These are phyloP conservation scores for Candida adriatica DNA, from an alignment of 805 yeast species.

Conservation along the genomic window DNA sequence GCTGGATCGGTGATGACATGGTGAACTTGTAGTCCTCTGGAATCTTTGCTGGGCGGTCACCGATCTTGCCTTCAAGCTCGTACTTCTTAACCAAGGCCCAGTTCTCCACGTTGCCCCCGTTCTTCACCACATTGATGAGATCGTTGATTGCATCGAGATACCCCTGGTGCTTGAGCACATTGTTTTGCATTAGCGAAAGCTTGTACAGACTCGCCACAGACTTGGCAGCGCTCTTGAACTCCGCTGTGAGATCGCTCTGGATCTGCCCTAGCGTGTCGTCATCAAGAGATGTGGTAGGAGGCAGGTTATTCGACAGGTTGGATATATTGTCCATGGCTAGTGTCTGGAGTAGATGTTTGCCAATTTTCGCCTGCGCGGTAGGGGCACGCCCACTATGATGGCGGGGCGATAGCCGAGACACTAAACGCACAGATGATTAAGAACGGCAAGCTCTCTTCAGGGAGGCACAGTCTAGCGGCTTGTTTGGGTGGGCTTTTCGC, in stretches of 20 bases:
- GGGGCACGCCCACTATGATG: too few relatives aligned
- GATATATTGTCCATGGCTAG: conserved; percentile 59
- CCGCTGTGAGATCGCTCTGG: conserved; percentile 47
- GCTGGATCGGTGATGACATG: conserved; percentile 7
- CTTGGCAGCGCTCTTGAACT: conserved; percentile 66
- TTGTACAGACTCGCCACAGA: conserved; percentile 63
- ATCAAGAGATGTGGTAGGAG: conserved; percentile 42
- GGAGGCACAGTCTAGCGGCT: too few relatives aligned
- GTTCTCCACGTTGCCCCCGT: conserved; percentile 38
- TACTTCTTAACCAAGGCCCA: conserved; percentile 45
- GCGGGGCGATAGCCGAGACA: too few relatives aligned
- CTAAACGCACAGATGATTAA: too few relatives aligned
- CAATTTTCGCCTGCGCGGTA: too few relatives aligned
- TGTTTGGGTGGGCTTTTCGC: too few relatives aligned
- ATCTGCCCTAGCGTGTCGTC: conserved; percentile 41
- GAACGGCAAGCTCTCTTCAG: too few relatives aligned
- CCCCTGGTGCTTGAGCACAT: conserved; percentile 45
- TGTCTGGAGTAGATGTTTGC: too few relatives aligned
- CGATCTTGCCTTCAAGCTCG: conserved; percentile 28
- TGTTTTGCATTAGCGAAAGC: conserved; percentile 42
- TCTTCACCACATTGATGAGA: conserved; percentile 34
- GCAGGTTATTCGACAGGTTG: conserved; percentile 48
- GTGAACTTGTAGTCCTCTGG: conserved; percentile 16
- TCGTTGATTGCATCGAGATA: conserved; percentile 59
- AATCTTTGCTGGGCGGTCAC: conserved; percentile 1